Percentiles rank a stretch among this genome's conserved stretches.
Evolutionary conservation across 2,329 filamentous ascomycete species (phyloP).

Genomic region (Exophiala oligosperma): DNA sequence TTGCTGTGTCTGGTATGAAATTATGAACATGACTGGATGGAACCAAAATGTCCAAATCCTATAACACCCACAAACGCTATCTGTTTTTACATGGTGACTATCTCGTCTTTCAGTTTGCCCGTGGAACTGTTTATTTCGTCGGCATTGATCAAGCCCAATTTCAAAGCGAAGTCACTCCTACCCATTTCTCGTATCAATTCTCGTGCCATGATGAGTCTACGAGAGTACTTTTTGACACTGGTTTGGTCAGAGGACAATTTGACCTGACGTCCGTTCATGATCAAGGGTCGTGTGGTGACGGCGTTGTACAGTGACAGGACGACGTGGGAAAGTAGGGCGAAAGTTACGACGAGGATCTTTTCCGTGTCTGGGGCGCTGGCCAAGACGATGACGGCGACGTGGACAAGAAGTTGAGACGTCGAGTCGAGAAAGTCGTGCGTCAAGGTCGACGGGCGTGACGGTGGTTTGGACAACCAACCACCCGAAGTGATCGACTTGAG

Average conservation of each 20-base stretch:
- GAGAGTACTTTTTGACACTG: conserved; percentile 32
- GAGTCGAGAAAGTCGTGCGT: conserved; percentile 32
- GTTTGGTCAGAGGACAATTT: conserved; percentile 19
- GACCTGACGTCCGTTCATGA: conserved; percentile 52
- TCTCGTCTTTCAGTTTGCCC: conserved; percentile 1
- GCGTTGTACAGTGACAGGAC: conserved; percentile 57
- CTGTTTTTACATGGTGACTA: conserved; percentile 19
- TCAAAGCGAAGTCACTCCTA: conserved; percentile 39
- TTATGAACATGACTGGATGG: neutral
- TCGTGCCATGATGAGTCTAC: conserved; percentile 39
- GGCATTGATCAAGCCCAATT: conserved; percentile 38
- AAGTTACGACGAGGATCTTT: conserved; percentile 51
- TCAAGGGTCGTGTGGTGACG: conserved; percentile 47
- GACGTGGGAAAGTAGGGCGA: conserved; percentile 55
- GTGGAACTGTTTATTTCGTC: neutral
- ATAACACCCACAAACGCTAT: neutral
- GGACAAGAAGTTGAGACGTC: conserved; percentile 58
- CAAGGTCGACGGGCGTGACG: conserved; percentile 35
- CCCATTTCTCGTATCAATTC: conserved; percentile 40
- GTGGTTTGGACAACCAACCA: conserved; percentile 57
- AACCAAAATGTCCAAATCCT: too few species aligned
- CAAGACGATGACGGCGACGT: conserved; percentile 56
- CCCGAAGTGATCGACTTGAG: conserved; percentile 61
- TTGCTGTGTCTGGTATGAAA: too few species aligned
- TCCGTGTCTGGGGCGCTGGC: conserved; percentile 58